Evolutionary conservation across 768 basidiomycete species (phyloP).

Genomic region (Gloeostereum incarnatum): DNA sequence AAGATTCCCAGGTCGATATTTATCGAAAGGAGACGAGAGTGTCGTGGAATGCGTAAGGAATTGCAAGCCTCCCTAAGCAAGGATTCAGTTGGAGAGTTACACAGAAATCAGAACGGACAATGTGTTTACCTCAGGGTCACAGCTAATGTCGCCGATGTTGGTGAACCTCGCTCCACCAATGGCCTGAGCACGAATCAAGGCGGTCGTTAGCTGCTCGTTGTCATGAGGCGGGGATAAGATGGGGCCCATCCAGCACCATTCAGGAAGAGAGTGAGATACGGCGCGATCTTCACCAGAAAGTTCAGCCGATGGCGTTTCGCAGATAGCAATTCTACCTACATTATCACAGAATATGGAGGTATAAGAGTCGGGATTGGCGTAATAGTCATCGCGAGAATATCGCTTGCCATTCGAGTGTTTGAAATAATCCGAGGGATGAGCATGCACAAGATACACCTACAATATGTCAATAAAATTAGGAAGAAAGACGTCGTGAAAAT

Average conservation of each 20-base stretch:
- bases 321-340: slow-evolving; percentile 24
- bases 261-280: slow-evolving; percentile 75
- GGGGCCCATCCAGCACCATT: slow-evolving; percentile 85
- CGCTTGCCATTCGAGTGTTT: slow-evolving; percentile 29
- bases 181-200: slow-evolving; percentile 37
- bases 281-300: slow-evolving; percentile 54
- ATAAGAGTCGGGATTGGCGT: slow-evolving; percentile 58
- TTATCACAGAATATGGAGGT: slow-evolving; percentile 57
- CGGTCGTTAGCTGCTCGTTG: slow-evolving; percentile 48
- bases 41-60: slow-evolving; percentile 75
- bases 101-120: slow-evolving; percentile 1
- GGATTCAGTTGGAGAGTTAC: background rate
- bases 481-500: too few species aligned
- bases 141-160: slow-evolving; percentile 82
- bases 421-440: slow-evolving; percentile 62
- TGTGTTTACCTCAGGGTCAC: slow-evolving; percentile 62
- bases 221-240: slow-evolving; percentile 72
- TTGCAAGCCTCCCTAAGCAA: slow-evolving; percentile 69
- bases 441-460: slow-evolving; percentile 73
- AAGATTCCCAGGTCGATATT: slow-evolving; percentile 29
- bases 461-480: too few species aligned
- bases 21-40: slow-evolving; percentile 67
- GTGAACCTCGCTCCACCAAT: slow-evolving; percentile 50
- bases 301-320: background rate
- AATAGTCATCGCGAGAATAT: slow-evolving; percentile 67